Percentiles rank a stretch among this genome's conserved stretches.
These are phyloP conservation scores for Penicillium sp. DNA, from an alignment of 2,329 filamentous ascomycete genomes.

Conservation along the genomic window DNA sequence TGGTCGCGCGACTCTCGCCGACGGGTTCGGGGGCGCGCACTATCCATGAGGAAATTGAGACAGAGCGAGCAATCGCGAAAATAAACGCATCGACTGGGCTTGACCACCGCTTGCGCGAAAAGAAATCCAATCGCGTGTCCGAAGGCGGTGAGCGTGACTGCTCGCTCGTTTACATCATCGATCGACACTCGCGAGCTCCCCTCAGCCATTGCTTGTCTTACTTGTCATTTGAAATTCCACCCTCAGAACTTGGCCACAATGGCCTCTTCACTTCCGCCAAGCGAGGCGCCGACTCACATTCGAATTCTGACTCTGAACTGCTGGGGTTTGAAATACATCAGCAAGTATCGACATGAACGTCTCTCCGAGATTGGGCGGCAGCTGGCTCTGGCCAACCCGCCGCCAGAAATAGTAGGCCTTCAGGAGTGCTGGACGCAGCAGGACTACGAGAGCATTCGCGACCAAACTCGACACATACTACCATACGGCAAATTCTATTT, in stretches of 20 bases:
- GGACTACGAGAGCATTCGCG: constrained; percentile 78
- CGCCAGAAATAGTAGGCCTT: constrained; percentile 83
- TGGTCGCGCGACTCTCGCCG: constrained; percentile 31
- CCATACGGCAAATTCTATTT: constrained; percentile 94
- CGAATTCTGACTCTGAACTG: constrained; percentile 89
- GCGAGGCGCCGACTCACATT: constrained; percentile 58
- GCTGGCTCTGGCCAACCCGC: constrained; percentile 66
- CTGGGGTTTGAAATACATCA: constrained; percentile 91
- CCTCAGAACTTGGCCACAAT: constrained; percentile 6
- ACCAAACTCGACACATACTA: constrained; percentile 70
- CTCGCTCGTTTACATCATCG: constrained; percentile 9
- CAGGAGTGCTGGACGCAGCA: constrained; percentile 93
- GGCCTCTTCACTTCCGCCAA: constrained; percentile 16
- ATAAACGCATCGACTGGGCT: constrained; percentile 7
- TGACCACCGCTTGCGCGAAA: constrained; percentile 5
- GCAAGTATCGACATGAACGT: constrained; percentile 74
- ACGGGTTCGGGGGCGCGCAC: constrained; percentile 31
- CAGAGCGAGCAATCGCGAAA: not conserved
- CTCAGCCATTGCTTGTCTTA: not conserved
- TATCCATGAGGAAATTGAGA: constrained; percentile 26
- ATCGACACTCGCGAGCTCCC: constrained; percentile 4
- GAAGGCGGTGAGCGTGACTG: constrained; percentile 25
- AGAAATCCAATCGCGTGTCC: constrained; percentile 10
- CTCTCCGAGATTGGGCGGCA: constrained; percentile 81
- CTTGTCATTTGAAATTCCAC: not conserved